Conservation (phyloP, 2,329 filamentous ascomycete genomes). For the Paraphoma chrysanthemicola region DNA sequence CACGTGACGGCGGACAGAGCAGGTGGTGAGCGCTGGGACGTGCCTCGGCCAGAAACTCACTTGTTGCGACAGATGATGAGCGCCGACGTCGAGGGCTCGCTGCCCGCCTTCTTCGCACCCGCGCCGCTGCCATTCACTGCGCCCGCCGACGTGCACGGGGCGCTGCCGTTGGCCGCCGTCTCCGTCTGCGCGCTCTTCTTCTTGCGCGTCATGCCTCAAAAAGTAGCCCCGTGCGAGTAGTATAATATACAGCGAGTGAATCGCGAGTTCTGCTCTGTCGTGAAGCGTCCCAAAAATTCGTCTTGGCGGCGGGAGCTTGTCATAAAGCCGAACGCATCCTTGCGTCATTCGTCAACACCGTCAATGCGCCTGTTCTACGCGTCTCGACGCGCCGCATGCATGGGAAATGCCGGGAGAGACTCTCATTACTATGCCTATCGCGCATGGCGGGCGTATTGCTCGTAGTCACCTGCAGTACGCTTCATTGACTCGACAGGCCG, state of each 20-base stretch:
- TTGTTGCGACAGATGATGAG: slow-evolving; percentile 54
- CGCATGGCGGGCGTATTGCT: no score
- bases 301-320: slow-evolving; percentile 19
- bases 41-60: slow-evolving; percentile 44
- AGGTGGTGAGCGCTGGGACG: slow-evolving; percentile 7
- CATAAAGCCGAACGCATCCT: neutral
- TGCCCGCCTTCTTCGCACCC: slow-evolving; percentile 5
- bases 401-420: no score
- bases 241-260: neutral
- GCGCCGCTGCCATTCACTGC: slow-evolving; percentile 7
- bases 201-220: slow-evolving; percentile 38
- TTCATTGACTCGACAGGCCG: no score
- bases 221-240: neutral
- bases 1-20: slow-evolving; percentile 7
- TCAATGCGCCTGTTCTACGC: neutral
- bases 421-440: no score
- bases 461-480: no score
- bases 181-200: slow-evolving; percentile 41
- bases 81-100: slow-evolving; percentile 30
- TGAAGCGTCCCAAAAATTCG: slow-evolving; percentile 20
- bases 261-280: slow-evolving; percentile 7
- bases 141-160: slow-evolving; percentile 9
- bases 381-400: no score
- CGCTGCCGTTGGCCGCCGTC: slow-evolving; percentile 19
- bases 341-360: neutral